Evolutionary conservation across 306 rosid species (phyloP), one percentile per base, ranked within the genome.

Genomic region (Cucurbita pepo): DNA sequence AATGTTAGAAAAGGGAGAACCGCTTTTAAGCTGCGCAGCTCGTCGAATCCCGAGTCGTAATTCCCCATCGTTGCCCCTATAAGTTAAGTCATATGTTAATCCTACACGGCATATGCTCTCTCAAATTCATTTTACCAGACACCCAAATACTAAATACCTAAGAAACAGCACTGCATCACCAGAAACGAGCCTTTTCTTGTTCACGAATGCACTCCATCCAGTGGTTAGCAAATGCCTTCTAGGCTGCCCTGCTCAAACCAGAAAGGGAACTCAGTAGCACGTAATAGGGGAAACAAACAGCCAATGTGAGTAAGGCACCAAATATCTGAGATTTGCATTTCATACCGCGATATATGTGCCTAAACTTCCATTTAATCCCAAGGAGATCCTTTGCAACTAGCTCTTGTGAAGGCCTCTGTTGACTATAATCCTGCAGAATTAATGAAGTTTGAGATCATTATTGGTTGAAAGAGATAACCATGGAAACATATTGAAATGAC

Each of bases 171-270:
- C 99, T 41, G 99, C 99, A 83, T 95, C 99, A 15, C 99, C 99
- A 45, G 99, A 95, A 58, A 88, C 91, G 6, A 95, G 96, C 90
- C 90, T 89, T 85, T 91, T 95, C 91, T 95, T 95, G 89, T 95
- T 95, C 43, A 95, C 99, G 74, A 91, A 95, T 3, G 96, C 99
- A 82, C 99, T 95, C 99, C 99, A 95, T 34, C 99, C 99, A 30
- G 99, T 91, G 50, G 99, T 95, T 40, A 95, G 96, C 89, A 95
- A 91, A 88, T 95, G 99, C 81, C 99, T 91, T 45, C 97, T 91
- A 0, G 99, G 99, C 75, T 95, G 99, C 84, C 99, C 99, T 95
- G 85, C 79, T 76, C 83, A 57, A 13, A 54, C 52, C 25, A 78
- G 60, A 45, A 34, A 65, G 25, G 53, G 53, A 55, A 37, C 38